Evolutionary conservation across 1,284 basidiomycete species (phyloP).

Genomic region (Athelia sp.): DNA sequence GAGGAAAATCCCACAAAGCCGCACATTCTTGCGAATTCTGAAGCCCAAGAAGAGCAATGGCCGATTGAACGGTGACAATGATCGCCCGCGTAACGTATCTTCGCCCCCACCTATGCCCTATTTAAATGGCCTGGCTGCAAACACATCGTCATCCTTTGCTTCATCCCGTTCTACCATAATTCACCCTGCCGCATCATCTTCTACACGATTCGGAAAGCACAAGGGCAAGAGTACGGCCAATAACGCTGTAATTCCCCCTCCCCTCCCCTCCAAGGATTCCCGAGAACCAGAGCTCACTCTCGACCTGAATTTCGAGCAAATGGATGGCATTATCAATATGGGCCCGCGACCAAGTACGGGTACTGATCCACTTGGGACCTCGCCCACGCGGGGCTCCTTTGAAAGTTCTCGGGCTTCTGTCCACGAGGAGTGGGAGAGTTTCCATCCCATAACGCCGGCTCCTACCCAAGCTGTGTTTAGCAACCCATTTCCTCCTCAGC

Average conservation of each 20-base stretch:
- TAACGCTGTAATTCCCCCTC: slow-evolving; percentile 16
- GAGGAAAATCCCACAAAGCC: no score
- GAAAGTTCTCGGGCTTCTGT: neutral
- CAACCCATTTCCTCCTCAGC: slow-evolving; percentile 39
- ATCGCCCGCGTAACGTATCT: neutral
- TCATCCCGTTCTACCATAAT: neutral
- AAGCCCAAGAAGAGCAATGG: neutral
- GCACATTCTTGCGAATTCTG: slow-evolving; percentile 13
- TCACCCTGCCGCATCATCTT: neutral
- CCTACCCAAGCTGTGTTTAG: slow-evolving; percentile 31
- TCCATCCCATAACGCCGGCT: slow-evolving; percentile 11
- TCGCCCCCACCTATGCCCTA: neutral
- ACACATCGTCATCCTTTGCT: neutral
- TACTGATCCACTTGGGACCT: slow-evolving; percentile 28
- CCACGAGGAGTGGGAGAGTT: slow-evolving; percentile 3
- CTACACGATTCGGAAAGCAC: slow-evolving; percentile 14
- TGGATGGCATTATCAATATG: slow-evolving; percentile 80
- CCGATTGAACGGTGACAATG: neutral
- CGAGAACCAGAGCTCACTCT: slow-evolving; percentile 37
- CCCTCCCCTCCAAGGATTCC: slow-evolving; percentile 25
- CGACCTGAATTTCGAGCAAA: slow-evolving; percentile 76
- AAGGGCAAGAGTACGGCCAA: slow-evolving; percentile 16
- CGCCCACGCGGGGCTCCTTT: slow-evolving; percentile 33
- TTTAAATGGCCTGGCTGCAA: neutral
- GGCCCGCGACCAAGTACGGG: slow-evolving; percentile 28